Conservation (phyloP, 106 monocot genomes). For the Vanilla planifolia region DNA sequence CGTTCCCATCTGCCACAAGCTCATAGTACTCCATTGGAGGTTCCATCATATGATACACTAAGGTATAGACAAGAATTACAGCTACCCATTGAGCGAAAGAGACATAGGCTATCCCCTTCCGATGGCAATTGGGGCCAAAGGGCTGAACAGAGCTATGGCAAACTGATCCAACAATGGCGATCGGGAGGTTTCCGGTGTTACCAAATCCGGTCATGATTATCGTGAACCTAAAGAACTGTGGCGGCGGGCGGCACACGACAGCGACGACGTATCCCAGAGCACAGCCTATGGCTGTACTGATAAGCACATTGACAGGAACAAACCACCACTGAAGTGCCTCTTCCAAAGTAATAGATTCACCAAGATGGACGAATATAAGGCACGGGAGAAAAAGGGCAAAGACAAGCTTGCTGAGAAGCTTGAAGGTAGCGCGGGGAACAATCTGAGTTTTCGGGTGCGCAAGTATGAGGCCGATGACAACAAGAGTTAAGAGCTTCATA, state of each 20-base stretch:
- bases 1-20: constrained; percentile 33
- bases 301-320: constrained; percentile 73
- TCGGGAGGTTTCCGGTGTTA: constrained; percentile 92
- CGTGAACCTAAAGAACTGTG: constrained; percentile 67
- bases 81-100: constrained; percentile 94
- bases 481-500: constrained; percentile 69
- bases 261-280: constrained; percentile 66
- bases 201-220: constrained; percentile 89
- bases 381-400: constrained; percentile 95
- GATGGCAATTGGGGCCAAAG: constrained; percentile 60
- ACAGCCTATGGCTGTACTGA: constrained; percentile 70
- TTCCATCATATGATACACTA: constrained; percentile 99
- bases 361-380: constrained; percentile 88
- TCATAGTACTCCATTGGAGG: constrained; percentile 81
- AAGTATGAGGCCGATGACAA: constrained; percentile 71
- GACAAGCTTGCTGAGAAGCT: constrained; percentile 87
- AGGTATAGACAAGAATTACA: constrained; percentile 85
- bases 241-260: constrained; percentile 65
- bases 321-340: constrained; percentile 77
- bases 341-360: constrained; percentile 59
- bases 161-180: constrained; percentile 82
- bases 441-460: constrained; percentile 63
- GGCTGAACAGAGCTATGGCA: constrained; percentile 72
- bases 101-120: constrained; percentile 70
- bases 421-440: constrained; percentile 78